Evolutionary conservation across 768 basidiomycete species (phyloP), one percentile per base, ranked within the genome.

Genomic region (Phaffia tasmanica): DNA sequence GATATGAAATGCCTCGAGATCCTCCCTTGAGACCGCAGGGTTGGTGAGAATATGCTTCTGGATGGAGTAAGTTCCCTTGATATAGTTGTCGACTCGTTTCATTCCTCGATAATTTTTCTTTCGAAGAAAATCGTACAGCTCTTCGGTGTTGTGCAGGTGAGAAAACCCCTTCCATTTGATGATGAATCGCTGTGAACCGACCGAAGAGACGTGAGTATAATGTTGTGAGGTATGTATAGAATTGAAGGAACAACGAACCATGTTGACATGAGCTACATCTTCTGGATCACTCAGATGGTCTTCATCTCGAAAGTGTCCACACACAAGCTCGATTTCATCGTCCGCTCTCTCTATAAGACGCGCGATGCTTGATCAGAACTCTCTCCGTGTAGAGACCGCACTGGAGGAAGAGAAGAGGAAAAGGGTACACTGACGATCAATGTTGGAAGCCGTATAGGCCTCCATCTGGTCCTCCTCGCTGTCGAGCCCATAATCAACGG

Each of bases 91-190:
- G 70, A 99, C 89, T 60, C 92, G 88, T 77, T 98, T 98, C 71
- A 95, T 81, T 30, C 95, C 95, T 75, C 86, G 88, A 83, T 87
- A 98, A 29, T 87, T 84, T 55, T 66, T 65, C 16, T 59, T 23
- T 77, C 94, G 97, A 67, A 98, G 80, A 77, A 94, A 97, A 74
- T 91, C 86, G 79, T 97, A 95, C 19, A 86, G 86, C 78, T 99
- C 95, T 75, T 98, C 94, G n/a, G 95, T 99, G 74, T 99, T 97
- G 80, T 98, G 95, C 19, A 98, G 81, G 75, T 98, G 94, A 14
- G 92, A 95, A 77, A 92, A 98, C 72, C 85, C 85, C 77, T 98
- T 97, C 95, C 95, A 99, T 78, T 99, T 99, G 81, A 99, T 92
- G 75, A 97, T 91, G 80, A 87, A 99, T 61, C 92, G 91, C 92